phyloP scores from a whole-genome alignment of 1,139 yeast genomes.

The Kodamaea ohmeri region DNA sequence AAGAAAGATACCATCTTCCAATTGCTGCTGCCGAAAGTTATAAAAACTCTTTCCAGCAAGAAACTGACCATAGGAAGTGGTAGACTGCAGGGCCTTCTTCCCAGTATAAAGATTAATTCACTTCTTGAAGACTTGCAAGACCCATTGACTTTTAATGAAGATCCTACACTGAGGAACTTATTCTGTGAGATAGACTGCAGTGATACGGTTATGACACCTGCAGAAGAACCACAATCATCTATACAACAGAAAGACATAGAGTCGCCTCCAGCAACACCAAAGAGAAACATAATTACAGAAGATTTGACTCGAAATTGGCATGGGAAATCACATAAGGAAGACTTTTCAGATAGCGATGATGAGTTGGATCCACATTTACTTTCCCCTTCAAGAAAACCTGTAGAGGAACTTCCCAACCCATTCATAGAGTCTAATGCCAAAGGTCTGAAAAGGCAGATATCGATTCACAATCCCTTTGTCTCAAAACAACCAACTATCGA shows the following conservation, averaged over 20 bases:
- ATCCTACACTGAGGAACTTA: conserved; percentile 4
- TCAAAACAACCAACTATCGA: conserved; percentile 16
- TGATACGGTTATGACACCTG: background rate
- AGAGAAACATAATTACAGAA: conserved; percentile 12
- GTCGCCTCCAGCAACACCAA: conserved; percentile 13
- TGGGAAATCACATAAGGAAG: conserved; percentile 9
- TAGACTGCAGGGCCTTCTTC: conserved; percentile 11
- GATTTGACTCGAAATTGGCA: conserved; percentile 13
- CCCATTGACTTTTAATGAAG: conserved; percentile 1
- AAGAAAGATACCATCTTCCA: conserved; percentile 12
- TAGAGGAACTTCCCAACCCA: conserved; percentile 15
- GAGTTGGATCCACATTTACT: conserved; percentile 9
- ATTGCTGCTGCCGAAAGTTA: conserved; percentile 11
- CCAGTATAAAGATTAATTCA: conserved; percentile 10
- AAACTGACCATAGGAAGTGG: conserved; percentile 15
- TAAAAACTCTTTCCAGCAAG: conserved; percentile 9
- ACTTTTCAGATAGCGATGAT: conserved; percentile 16
- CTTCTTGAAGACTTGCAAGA: conserved; percentile 10
- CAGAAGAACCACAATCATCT: background rate
- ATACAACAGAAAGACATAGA: background rate
- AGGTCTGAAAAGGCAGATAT: conserved; percentile 1
- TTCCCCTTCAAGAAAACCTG: conserved; percentile 5
- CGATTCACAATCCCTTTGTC: conserved; percentile 14
- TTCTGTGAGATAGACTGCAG: conserved; percentile 11
- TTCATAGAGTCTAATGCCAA: conserved; percentile 11